Conservation (phyloP, 2,329 filamentous ascomycete species). For the Neofusicoccum laricinum region DNA sequence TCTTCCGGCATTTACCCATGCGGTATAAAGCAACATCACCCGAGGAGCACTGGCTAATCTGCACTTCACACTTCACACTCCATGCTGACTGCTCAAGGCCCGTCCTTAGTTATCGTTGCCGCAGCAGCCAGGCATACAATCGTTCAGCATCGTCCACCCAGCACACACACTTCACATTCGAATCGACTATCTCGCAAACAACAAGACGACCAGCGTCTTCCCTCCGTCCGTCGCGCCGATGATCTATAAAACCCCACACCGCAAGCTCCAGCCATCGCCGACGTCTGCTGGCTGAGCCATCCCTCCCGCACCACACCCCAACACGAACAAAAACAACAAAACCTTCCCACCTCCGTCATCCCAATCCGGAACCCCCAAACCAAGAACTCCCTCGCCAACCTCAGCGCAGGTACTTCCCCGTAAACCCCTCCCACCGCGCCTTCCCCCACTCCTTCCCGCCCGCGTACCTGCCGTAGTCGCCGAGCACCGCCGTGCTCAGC, state of each 20-base stretch:
- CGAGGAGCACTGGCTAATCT: no score
- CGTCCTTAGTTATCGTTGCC: no score
- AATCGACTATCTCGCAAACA: neutral
- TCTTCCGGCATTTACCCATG: neutral
- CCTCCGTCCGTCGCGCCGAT: neutral
- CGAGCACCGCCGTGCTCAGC: neutral
- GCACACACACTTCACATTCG: no score
- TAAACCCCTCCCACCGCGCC: slow-evolving; percentile 7
- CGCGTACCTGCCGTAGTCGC: neutral
- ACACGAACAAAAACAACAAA: no score
- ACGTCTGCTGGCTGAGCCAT: no score
- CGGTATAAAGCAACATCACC: neutral
- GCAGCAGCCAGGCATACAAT: no score
- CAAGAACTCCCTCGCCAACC: neutral
- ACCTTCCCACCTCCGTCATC: no score
- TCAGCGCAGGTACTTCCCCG: neutral
- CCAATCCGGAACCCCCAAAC: neutral
- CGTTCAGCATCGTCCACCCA: neutral
- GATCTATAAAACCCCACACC: neutral
- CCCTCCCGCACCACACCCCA: no score
- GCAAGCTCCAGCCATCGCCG: neutral
- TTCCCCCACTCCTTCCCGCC: neutral
- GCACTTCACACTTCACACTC: no score
- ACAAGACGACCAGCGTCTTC: neutral
- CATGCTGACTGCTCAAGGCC: no score